phyloP scores from a whole-genome alignment of 2,329 filamentous ascomycete species.

The Beauveria sp. region DNA sequence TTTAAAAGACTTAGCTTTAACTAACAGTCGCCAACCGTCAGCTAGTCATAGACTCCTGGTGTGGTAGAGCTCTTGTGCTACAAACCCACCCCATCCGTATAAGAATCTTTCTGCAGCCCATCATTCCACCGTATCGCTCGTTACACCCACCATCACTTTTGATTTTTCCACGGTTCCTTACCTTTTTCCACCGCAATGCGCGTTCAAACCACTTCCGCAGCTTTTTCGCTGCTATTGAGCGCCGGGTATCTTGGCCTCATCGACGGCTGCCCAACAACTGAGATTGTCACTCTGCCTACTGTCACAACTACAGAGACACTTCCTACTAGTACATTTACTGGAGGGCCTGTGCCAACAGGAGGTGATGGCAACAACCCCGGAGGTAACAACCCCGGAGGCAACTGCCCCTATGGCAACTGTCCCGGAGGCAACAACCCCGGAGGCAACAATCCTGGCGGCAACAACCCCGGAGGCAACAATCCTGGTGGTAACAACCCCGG shows the following conservation, averaged over 20 bases:
- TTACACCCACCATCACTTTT: background rate
- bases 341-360: background rate
- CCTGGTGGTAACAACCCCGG: background rate
- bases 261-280: background rate
- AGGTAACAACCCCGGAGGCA: background rate
- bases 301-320: background rate
- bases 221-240: background rate
- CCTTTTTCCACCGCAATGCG: background rate
- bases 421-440: background rate
- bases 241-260: background rate
- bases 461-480: background rate
- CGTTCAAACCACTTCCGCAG: background rate
- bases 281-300: background rate
- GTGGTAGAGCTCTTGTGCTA: background rate
- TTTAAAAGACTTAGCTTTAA: background rate
- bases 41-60: background rate
- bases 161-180: background rate
- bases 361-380: background rate
- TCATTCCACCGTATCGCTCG: background rate
- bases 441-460: background rate
- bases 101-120: conserved; percentile 4
- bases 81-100: background rate
- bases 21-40: background rate
- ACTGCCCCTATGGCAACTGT: too few relatives aligned
- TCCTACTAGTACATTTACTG: background rate